Evolutionary conservation across 2,329 filamentous ascomycete genomes (phyloP).

Genomic region (Aspergillus sp.): DNA sequence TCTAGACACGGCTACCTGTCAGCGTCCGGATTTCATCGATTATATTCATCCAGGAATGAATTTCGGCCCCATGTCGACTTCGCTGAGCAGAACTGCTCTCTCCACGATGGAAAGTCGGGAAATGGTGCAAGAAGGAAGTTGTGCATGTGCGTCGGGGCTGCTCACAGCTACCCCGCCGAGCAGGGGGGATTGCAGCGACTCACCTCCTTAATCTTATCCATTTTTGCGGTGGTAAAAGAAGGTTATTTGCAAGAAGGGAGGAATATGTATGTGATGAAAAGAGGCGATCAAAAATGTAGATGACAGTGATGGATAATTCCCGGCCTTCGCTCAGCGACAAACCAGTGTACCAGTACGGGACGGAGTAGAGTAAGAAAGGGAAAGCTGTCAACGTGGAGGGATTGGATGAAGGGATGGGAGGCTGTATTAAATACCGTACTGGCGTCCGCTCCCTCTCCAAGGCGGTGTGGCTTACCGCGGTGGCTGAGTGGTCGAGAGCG

Average conservation of each 20-base stretch:
- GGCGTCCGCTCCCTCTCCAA: neutral
- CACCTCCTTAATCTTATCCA: slow-evolving; percentile 90
- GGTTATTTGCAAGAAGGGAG: slow-evolving; percentile 1
- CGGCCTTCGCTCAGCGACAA: slow-evolving; percentile 36
- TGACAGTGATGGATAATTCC: slow-evolving; percentile 22
- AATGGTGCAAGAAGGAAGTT: slow-evolving; percentile 5
- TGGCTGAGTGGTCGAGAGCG: slow-evolving; percentile 22
- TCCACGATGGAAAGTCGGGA: neutral
- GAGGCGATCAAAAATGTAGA: slow-evolving; percentile 15
- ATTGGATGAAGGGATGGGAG: neutral
- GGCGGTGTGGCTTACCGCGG: slow-evolving; percentile 1
- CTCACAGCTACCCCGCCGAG: slow-evolving; percentile 35
- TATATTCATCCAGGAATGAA: neutral
- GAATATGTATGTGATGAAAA: slow-evolving; percentile 17
- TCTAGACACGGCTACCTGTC: slow-evolving; percentile 47
- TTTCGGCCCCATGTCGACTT: neutral
- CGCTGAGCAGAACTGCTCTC: too few relatives aligned
- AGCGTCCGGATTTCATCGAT: slow-evolving; percentile 10
- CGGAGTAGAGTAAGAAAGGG: slow-evolving; percentile 8
- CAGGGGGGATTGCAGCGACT: slow-evolving; percentile 36
- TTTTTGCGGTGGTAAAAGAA: slow-evolving; percentile 38
- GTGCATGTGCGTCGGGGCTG: slow-evolving; percentile 19
- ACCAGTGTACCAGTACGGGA: slow-evolving; percentile 9
- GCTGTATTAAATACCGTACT: neutral
- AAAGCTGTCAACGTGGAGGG: slow-evolving; percentile 2